These are phyloP conservation scores for Mytilinidion resinicola DNA, from an alignment of 495 filamentous ascomycete species.

Conservation along the genomic window DNA sequence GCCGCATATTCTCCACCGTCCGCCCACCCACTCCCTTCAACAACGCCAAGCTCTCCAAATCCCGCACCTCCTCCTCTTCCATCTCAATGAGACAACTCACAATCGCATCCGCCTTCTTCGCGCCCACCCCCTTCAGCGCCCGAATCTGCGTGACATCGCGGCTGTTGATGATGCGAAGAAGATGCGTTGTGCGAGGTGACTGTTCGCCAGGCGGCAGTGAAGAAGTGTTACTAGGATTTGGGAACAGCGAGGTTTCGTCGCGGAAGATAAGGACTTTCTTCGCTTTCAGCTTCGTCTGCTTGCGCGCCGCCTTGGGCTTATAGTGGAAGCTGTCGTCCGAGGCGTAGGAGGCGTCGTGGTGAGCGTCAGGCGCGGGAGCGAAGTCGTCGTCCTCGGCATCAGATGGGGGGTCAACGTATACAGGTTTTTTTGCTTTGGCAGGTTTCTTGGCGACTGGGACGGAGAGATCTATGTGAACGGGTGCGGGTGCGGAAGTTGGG, in stretches of 20 bases:
- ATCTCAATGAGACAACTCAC: slow-evolving; percentile 49
- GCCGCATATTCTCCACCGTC: slow-evolving; percentile 49
- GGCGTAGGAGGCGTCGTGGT: slow-evolving; percentile 32
- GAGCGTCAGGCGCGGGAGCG: slow-evolving; percentile 9
- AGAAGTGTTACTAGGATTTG: background rate
- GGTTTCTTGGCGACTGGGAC: background rate
- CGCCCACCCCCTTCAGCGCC: slow-evolving; percentile 62
- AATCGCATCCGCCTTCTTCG: slow-evolving; percentile 59
- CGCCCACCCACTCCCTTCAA: slow-evolving; percentile 55
- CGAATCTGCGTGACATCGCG: slow-evolving; percentile 62
- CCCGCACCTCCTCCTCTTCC: slow-evolving; percentile 43
- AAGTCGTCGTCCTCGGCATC: slow-evolving; percentile 43
- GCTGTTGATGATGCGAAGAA: slow-evolving; percentile 83
- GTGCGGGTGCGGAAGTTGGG: background rate
- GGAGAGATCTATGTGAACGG: slow-evolving; percentile 3
- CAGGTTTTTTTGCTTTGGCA: background rate
- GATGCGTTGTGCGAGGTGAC: slow-evolving; percentile 61
- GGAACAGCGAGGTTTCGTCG: slow-evolving; percentile 22
- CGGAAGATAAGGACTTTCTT: slow-evolving; percentile 27
- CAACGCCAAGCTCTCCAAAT: slow-evolving; percentile 46
- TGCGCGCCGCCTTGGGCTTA: slow-evolving; percentile 28
- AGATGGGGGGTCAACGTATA: slow-evolving; percentile 10
- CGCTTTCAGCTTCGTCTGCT: slow-evolving; percentile 27
- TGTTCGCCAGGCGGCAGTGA: slow-evolving; percentile 30
- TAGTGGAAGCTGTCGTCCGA: slow-evolving; percentile 40